Base-by-base conservation (phyloP, 2,329 filamentous ascomycete species). In the Lecanicillium sp. region DNA sequence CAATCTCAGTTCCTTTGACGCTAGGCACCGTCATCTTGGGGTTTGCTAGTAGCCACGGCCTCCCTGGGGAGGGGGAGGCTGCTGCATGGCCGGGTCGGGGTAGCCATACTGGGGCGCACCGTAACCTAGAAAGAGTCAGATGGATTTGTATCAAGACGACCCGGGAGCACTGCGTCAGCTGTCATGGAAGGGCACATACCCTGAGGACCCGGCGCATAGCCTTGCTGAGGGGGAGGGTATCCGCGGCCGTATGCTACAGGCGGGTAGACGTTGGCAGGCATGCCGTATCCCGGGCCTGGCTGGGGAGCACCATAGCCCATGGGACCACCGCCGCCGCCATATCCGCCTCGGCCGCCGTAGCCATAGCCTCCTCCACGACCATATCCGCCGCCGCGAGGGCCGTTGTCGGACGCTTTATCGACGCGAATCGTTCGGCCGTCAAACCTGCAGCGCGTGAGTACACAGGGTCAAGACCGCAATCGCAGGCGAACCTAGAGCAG, bases 401-500 rank as follows among this genome's bases (percentile, higher is more conserved):
- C 77, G 49, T 81, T 82, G 63, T 96, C 89, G 42, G 87, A 89
- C 45, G 89, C 92, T 65, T 89, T 94, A 68, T 97, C 90, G 49
- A 98, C 90, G 52, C 90, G 88, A 61, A 98, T 96, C 49, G 78
- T 80, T 53, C 90, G 87, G 48, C 90, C 90, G 64, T 97, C 89
- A 63, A 97, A 95, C 55, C 89, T 94, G 41, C 19, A 50, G 33
- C 18, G 44, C 32, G 36, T 22, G 17, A 33, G n/a, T 17, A 29
- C 40, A 12, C 40, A 34, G n/a, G 35, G 40, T 49, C 39, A 38
- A 46, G 33, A 46, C 42, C 33, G 35, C 35, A 49, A 42, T 32
- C 30, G 28, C 18, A 28, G 35, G 36, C 41, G 37, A 37, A 40
- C 37, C 29, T 40, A 15, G 41, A 43, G 33, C 39, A 40, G 39